Evolutionary conservation across 371 early-diverging fungal genomes (phyloP).

Genomic region (Gilbertella persicaria): DNA sequence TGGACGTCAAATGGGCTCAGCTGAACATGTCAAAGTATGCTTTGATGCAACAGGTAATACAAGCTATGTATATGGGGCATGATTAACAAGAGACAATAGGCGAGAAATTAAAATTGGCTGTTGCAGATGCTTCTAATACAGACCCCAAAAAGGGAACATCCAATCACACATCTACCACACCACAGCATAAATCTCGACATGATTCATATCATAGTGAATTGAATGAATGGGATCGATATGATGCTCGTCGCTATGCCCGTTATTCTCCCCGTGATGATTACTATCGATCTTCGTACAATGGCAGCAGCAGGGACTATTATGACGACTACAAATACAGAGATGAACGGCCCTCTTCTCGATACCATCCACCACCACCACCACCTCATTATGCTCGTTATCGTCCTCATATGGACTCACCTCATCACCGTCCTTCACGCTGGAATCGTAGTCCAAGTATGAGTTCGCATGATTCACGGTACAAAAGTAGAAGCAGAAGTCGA

Average conservation of each 20-base stretch:
- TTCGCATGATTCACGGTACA: constrained; percentile 36
- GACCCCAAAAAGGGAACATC: not conserved
- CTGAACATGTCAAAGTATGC: constrained; percentile 58
- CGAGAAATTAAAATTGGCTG: constrained; percentile 14
- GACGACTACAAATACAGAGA: constrained; percentile 23
- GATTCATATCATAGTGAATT: constrained; percentile 1
- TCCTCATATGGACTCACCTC: constrained; percentile 13
- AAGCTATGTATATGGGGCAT: not conserved
- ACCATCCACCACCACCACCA: constrained; percentile 26
- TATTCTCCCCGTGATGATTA: constrained; percentile 10
- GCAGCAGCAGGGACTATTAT: constrained; percentile 36
- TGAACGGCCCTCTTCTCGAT: constrained; percentile 17
- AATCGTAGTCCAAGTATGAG: constrained; percentile 45
- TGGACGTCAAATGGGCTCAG: constrained; percentile 56
- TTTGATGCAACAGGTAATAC: constrained; percentile 58
- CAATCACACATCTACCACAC: constrained; percentile 3
- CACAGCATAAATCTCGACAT: constrained; percentile 2
- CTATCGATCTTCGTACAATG: constrained; percentile 2
- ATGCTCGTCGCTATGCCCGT: constrained; percentile 12
- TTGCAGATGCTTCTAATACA: constrained; percentile 6
- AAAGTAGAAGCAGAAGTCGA: constrained; percentile 32
- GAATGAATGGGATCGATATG: constrained; percentile 13
- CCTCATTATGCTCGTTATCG: constrained; percentile 24
- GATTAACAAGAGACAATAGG: constrained; percentile 2
- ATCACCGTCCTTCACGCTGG: constrained; percentile 36